phyloP scores from a whole-genome alignment of 176 grass and related monocot species.

The Ampelocalamus luodianensis region DNA sequence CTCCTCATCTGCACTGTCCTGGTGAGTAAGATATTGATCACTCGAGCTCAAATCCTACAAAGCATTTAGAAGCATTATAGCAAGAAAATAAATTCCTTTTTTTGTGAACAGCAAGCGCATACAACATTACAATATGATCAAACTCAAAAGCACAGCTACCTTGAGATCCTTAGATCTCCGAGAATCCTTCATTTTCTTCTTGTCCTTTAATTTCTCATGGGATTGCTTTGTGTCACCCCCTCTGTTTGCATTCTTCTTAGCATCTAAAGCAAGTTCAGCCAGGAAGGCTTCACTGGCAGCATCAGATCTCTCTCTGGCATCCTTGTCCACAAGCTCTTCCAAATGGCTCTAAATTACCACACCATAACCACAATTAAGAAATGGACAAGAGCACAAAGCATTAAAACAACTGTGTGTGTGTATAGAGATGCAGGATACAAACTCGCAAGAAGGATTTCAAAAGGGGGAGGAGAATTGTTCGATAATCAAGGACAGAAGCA shows the following conservation, averaged over 20 bases:
- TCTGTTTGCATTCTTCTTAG: slow-evolving; percentile 72
- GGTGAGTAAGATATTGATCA: slow-evolving; percentile 50
- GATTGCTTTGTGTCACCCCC: slow-evolving; percentile 64
- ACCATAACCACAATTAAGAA: slow-evolving; percentile 43
- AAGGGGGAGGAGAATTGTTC: slow-evolving; percentile 67
- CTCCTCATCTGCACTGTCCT: slow-evolving; percentile 56
- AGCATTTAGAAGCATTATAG: slow-evolving; percentile 44
- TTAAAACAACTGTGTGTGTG: slow-evolving; percentile 26
- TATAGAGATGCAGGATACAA: slow-evolving; percentile 36
- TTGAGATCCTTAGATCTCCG: slow-evolving; percentile 74
- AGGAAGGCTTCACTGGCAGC: slow-evolving; percentile 94
- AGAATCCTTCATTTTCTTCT: slow-evolving; percentile 83
- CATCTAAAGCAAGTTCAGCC: slow-evolving; percentile 91
- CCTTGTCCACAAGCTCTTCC: slow-evolving; percentile 86
- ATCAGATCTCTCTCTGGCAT: slow-evolving; percentile 93
- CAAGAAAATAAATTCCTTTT: slow-evolving; percentile 39
- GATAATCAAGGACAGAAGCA: slow-evolving; percentile 74
- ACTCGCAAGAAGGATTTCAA: slow-evolving; percentile 78
- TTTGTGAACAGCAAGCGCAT: slow-evolving; percentile 8
- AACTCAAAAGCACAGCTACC: slow-evolving; percentile 49
- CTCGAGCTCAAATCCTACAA: slow-evolving; percentile 64
- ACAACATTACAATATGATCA: slow-evolving; percentile 7
- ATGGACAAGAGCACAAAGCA: slow-evolving; percentile 33
- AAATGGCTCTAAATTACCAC: slow-evolving; percentile 60
- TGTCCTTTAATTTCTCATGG: slow-evolving; percentile 84